These are phyloP conservation scores for Coemansia aciculifera DNA, from an alignment of 192 early-diverging fungal genomes.

Conservation along the genomic window DNA sequence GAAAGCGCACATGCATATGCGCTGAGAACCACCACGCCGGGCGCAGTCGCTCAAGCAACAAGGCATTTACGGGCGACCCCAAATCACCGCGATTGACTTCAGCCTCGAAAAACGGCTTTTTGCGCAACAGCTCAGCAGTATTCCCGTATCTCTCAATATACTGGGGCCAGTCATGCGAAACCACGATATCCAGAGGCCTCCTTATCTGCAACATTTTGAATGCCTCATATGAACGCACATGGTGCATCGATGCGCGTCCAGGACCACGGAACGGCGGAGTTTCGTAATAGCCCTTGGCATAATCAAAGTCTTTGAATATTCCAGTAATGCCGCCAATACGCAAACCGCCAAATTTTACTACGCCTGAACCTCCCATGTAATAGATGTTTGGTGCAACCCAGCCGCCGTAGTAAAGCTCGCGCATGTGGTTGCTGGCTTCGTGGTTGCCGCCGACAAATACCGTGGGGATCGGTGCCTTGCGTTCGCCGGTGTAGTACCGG, in stretches of 20 bases:
- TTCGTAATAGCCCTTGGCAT: slow-evolving; percentile 71
- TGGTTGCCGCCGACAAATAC: slow-evolving; percentile 99
- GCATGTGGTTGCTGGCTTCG: slow-evolving; percentile 91
- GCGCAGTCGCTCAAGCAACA: slow-evolving; percentile 70
- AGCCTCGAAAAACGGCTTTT: slow-evolving; percentile 70
- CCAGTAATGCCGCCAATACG: slow-evolving; percentile 94
- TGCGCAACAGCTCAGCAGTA: slow-evolving; percentile 57
- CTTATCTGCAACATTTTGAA: slow-evolving; percentile 72
- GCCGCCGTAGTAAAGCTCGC: slow-evolving; percentile 96
- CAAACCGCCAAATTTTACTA: slow-evolving; percentile 83
- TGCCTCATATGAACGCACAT: slow-evolving; percentile 83
- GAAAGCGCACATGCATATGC: slow-evolving; percentile 91
- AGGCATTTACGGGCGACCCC: slow-evolving; percentile 72
- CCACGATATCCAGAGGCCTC: slow-evolving; percentile 80
- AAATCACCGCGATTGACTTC: slow-evolving; percentile 66
- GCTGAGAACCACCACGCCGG: slow-evolving; percentile 95
- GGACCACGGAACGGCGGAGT: slow-evolving; percentile 69
- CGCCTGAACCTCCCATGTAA: slow-evolving; percentile 83
- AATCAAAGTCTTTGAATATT: slow-evolving; percentile 74
- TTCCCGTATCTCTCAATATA: slow-evolving; percentile 83
- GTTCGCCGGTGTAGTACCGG: slow-evolving; percentile 89
- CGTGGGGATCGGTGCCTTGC: slow-evolving; percentile 79
- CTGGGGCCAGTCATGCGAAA: slow-evolving; percentile 97
- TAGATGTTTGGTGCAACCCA: slow-evolving; percentile 95
- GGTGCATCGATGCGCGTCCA: slow-evolving; percentile 76